phyloP scores from a whole-genome alignment of 306 rosid genomes.

The Malus sylvestris region DNA sequence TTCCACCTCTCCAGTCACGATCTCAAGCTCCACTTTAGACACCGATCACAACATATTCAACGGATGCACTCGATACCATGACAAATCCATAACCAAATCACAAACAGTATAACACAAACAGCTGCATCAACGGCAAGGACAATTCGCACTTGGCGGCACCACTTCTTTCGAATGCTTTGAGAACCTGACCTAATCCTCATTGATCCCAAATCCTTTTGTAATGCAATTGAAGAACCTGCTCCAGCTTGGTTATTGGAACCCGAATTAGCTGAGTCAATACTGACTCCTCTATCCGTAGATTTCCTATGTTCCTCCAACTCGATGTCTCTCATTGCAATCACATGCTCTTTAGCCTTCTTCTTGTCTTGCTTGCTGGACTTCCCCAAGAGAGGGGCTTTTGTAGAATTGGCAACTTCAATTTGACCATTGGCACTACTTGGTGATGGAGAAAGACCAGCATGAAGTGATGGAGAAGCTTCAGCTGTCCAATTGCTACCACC shows the following conservation, averaged over 20 bases:
- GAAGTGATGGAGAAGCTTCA: conserved; percentile 27
- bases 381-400: conserved; percentile 78
- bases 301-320: conserved; percentile 66
- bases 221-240: conserved; percentile 42
- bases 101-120: conserved; percentile 54
- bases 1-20: not conserved
- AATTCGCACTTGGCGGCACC: conserved; percentile 88
- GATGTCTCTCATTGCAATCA: conserved; percentile 58
- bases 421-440: conserved; percentile 59
- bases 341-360: conserved; percentile 76
- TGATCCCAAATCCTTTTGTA: conserved; percentile 56
- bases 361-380: conserved; percentile 67
- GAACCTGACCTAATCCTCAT: conserved; percentile 56
- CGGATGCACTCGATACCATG: conserved; percentile 54
- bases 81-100: conserved; percentile 66
- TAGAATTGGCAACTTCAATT: conserved; percentile 58
- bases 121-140: conserved; percentile 84
- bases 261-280: conserved; percentile 40
- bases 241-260: conserved; percentile 49
- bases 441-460: conserved; percentile 49
- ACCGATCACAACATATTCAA: conserved; percentile 17
- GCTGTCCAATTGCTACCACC: conserved; percentile 48
- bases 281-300: conserved; percentile 63
- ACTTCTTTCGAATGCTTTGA: conserved; percentile 55
- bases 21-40: not conserved